phyloP scores from a whole-genome alignment of 2,329 filamentous ascomycete species.

The Fusarium acutatum region DNA sequence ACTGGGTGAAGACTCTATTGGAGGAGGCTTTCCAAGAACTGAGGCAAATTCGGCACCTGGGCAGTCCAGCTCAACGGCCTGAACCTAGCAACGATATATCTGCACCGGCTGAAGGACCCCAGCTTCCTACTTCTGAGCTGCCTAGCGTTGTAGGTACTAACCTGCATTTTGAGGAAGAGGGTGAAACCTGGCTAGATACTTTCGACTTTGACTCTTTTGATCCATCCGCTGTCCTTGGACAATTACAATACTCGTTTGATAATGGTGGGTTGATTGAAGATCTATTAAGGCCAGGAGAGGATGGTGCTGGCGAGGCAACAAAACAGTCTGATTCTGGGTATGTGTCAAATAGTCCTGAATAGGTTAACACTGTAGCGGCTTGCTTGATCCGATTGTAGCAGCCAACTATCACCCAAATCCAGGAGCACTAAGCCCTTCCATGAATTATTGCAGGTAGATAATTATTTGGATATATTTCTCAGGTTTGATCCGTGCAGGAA shows the following conservation, averaged over 20 bases:
- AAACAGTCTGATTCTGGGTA: not conserved
- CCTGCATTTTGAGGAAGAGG: not conserved
- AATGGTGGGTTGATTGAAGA: not conserved
- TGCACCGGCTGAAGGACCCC: no score
- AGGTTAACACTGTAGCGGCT: not conserved
- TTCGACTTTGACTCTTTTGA: not conserved
- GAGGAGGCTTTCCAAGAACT: not conserved
- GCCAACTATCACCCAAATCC: no score
- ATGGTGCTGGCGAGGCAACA: no score
- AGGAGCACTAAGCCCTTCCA: not conserved
- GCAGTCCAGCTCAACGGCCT: not conserved
- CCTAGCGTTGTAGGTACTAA: not conserved
- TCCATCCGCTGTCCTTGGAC: not conserved
- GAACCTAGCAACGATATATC: fast-evolving
- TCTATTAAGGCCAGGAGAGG: not conserved
- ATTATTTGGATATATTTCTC: not conserved
- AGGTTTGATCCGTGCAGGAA: not conserved
- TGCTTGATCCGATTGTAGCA: no score
- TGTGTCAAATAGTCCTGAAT: not conserved
- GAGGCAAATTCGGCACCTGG: not conserved
- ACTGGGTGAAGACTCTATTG: not conserved
- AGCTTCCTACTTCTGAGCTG: not conserved
- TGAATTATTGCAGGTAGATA: not conserved
- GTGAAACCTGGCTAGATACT: not conserved
- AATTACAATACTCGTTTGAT: not conserved